Conservation (phyloP, 768 basidiomycete species). For the Leccinum aurantiacum region DNA sequence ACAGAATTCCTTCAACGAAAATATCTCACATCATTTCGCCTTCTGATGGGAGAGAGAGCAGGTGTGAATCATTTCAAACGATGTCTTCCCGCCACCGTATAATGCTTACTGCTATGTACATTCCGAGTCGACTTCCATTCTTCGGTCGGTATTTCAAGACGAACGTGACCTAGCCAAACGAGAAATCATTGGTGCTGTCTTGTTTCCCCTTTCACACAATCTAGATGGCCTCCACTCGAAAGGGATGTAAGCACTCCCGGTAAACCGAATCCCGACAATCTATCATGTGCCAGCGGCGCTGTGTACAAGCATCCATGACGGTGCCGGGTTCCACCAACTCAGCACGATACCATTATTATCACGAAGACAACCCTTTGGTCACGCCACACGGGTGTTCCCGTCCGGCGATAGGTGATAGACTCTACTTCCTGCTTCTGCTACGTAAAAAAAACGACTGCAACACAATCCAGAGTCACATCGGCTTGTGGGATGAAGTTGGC, state of each 20-base stretch:
- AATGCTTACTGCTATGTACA: not conserved
- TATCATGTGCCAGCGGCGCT: no score
- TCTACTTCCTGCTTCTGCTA: not conserved
- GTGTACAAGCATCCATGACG: not conserved
- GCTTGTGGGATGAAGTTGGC: not conserved
- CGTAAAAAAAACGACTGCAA: not conserved
- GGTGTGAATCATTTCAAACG: no score
- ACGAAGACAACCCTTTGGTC: not conserved
- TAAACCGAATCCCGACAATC: no score
- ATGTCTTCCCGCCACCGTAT: not conserved
- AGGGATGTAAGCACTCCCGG: no score
- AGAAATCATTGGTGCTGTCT: not conserved
- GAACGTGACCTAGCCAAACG: not conserved
- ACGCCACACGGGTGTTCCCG: not conserved
- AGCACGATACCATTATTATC: not conserved
- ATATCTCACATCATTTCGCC: not conserved
- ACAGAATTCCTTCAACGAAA: not conserved
- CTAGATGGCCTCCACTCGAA: no score
- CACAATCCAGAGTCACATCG: not conserved
- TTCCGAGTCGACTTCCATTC: not conserved
- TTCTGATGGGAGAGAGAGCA: not conserved
- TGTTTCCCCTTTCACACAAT: no score
- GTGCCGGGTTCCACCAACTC: not conserved
- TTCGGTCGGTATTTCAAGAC: not conserved
- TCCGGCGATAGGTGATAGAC: not conserved